phyloP scores from a whole-genome alignment of 2,329 filamentous ascomycete species.

The Penicillium sp. region DNA sequence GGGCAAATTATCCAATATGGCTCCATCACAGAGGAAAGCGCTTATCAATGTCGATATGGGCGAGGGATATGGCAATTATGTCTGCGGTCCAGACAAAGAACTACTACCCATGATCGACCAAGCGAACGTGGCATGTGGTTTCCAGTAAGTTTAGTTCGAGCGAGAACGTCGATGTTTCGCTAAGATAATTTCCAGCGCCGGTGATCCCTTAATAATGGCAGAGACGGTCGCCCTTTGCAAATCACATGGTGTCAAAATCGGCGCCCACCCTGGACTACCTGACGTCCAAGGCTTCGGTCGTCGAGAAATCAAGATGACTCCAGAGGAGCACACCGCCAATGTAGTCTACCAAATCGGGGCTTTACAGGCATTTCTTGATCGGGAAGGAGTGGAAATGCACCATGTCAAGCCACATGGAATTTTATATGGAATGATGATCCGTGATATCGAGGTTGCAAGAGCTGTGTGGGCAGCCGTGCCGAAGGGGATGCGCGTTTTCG shows the following conservation, averaged over 20 bases:
- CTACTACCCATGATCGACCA: constrained; percentile 62
- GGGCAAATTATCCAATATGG: constrained; percentile 33
- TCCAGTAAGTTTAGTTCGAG: constrained; percentile 36
- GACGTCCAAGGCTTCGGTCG: constrained; percentile 66
- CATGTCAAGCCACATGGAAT: constrained; percentile 66
- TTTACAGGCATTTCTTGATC: not conserved
- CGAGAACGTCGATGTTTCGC: not conserved
- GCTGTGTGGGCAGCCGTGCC: constrained; percentile 57
- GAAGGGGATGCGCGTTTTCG: constrained; percentile 53
- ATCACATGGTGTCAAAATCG: constrained; percentile 56
- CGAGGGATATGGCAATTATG: constrained; percentile 50
- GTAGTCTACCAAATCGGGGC: constrained; percentile 62
- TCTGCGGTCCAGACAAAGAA: constrained; percentile 59
- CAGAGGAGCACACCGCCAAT: constrained; percentile 59
- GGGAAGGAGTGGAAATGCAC: constrained; percentile 48
- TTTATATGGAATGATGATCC: constrained; percentile 59
- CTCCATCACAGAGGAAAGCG: constrained; percentile 53
- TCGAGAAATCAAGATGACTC: constrained; percentile 59
- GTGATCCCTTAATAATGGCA: constrained; percentile 65
- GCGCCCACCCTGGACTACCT: constrained; percentile 65
- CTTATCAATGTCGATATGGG: constrained; percentile 52
- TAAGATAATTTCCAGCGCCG: constrained; percentile 32
- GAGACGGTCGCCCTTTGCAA: constrained; percentile 61
- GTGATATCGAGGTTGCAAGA: constrained; percentile 52
- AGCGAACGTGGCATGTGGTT: constrained; percentile 64